Evolutionary conservation across 2,329 filamentous ascomycete genomes (phyloP).

Genomic region (Fonsecaea nubica): DNA sequence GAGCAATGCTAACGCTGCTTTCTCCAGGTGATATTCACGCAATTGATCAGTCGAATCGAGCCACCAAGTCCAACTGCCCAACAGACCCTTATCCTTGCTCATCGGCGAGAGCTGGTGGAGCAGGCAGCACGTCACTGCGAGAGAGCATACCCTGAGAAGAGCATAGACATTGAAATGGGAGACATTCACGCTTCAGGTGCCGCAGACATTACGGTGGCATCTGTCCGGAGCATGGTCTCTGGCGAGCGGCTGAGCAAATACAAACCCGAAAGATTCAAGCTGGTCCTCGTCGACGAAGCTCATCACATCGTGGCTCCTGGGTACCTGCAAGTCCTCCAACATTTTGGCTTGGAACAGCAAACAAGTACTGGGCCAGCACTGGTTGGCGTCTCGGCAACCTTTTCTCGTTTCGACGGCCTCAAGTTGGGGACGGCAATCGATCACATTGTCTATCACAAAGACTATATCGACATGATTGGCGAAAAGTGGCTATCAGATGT

Average conservation of each 20-base stretch:
- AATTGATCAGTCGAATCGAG: conserved; percentile 80
- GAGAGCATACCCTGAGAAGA: conserved; percentile 78
- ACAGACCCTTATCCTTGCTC: conserved; percentile 88
- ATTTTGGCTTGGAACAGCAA: conserved; percentile 73
- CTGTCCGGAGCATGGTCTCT: conserved; percentile 82
- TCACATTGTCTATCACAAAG: conserved; percentile 93
- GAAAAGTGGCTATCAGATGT: conserved; percentile 92
- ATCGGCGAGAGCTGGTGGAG: conserved; percentile 90
- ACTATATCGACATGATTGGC: conserved; percentile 80
- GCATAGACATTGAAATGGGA: conserved; percentile 91
- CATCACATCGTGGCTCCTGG: conserved; percentile 90
- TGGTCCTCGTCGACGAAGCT: conserved; percentile 92
- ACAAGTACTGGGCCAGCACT: conserved; percentile 65
- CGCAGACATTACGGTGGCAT: conserved; percentile 93
- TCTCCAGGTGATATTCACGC: conserved; percentile 86
- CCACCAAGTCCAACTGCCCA: conserved; percentile 63
- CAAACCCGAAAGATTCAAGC: conserved; percentile 78
- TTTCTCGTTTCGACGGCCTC: conserved; percentile 81
- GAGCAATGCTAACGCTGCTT: conserved; percentile 8
- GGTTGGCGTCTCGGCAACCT: conserved; percentile 86
- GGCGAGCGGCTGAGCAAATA: conserved; percentile 81
- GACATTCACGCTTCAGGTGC: conserved; percentile 73
- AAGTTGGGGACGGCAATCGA: conserved; percentile 85
- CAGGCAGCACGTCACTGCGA: conserved; percentile 88
- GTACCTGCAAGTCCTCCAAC: conserved; percentile 75